Conservation (phyloP, 495 filamentous ascomycete species). For the Aspergillus affinis region DNA sequence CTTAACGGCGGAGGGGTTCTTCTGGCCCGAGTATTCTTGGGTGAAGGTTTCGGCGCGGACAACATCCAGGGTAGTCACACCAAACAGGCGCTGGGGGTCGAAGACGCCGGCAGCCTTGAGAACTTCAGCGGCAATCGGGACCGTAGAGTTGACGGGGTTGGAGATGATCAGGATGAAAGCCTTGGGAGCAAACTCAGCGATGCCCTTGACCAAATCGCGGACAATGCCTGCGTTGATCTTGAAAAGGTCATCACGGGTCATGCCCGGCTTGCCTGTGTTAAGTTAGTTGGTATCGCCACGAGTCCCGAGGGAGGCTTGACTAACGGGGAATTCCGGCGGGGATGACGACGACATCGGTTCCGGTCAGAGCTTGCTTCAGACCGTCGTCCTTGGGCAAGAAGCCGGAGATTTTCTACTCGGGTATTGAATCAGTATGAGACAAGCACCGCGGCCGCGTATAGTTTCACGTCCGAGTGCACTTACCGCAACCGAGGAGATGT, state of each 20-base stretch:
- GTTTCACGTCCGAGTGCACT: slow-evolving; percentile 24
- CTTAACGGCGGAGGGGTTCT: slow-evolving; percentile 74
- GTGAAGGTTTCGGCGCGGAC: slow-evolving; percentile 98
- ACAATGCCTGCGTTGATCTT: slow-evolving; percentile 97
- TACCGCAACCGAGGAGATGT: slow-evolving; percentile 94
- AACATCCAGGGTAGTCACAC: slow-evolving; percentile 97
- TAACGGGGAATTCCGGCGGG: slow-evolving; percentile 95
- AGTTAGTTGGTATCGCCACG: not conserved
- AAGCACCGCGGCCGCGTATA: no score
- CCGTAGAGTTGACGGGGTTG: slow-evolving; percentile 98
- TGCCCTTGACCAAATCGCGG: slow-evolving; percentile 76
- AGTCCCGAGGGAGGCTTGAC: slow-evolving; percentile 30
- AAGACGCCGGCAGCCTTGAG: slow-evolving; percentile 91
- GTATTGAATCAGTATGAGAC: not conserved
- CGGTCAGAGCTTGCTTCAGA: slow-evolving; percentile 80
- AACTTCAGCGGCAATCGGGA: slow-evolving; percentile 94
- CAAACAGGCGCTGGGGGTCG: slow-evolving; percentile 90
- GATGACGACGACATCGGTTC: slow-evolving; percentile 93
- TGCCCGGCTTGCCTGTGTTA: slow-evolving; percentile 86
- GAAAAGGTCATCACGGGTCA: slow-evolving; percentile 99
- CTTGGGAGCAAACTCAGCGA: slow-evolving; percentile 84
- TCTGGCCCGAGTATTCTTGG: slow-evolving; percentile 76
- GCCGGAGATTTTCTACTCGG: slow-evolving; percentile 76
- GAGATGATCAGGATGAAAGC: slow-evolving; percentile 96
- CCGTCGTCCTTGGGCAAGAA: slow-evolving; percentile 90